phyloP scores from a whole-genome alignment of 805 yeast species.

The Torulaspora franciscae region DNA sequence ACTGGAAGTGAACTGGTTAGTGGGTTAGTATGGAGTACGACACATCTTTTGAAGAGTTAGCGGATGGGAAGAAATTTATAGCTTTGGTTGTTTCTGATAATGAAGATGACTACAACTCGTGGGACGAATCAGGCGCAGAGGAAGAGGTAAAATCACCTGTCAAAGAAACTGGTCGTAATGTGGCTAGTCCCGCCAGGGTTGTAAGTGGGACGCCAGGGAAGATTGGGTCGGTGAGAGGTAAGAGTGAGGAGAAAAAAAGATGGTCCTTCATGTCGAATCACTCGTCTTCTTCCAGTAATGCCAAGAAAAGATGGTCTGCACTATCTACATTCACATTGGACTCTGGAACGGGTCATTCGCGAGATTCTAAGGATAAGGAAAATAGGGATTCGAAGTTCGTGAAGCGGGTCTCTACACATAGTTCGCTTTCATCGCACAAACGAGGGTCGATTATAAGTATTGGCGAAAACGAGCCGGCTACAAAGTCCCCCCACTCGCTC shows the following conservation, averaged over 20 bases:
- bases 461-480: slow-evolving; percentile 3
- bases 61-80: slow-evolving; percentile 26
- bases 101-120: slow-evolving; percentile 27
- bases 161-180: neutral
- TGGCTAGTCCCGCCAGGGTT: neutral
- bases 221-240: slow-evolving; percentile 4
- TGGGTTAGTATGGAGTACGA: slow-evolving; percentile 22
- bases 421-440: slow-evolving; percentile 17
- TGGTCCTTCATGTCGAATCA: slow-evolving; percentile 32
- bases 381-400: slow-evolving; percentile 11
- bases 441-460: slow-evolving; percentile 16
- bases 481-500: slow-evolving; percentile 14
- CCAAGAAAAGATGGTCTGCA: slow-evolving; percentile 33
- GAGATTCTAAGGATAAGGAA: slow-evolving; percentile 15
- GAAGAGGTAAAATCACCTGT: slow-evolving; percentile 5
- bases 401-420: slow-evolving; percentile 15
- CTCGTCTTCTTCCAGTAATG: slow-evolving; percentile 22
- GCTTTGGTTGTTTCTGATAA: slow-evolving; percentile 33
- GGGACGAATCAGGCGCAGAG: slow-evolving; percentile 11
- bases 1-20: neutral
- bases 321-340: slow-evolving; percentile 26
- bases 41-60: slow-evolving; percentile 26
- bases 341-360: slow-evolving; percentile 5
- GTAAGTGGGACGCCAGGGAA: neutral
- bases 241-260: slow-evolving; percentile 24